These are phyloP conservation scores for Pichia ethanolica DNA, from an alignment of 805 yeast genomes.

Conservation along the genomic window DNA sequence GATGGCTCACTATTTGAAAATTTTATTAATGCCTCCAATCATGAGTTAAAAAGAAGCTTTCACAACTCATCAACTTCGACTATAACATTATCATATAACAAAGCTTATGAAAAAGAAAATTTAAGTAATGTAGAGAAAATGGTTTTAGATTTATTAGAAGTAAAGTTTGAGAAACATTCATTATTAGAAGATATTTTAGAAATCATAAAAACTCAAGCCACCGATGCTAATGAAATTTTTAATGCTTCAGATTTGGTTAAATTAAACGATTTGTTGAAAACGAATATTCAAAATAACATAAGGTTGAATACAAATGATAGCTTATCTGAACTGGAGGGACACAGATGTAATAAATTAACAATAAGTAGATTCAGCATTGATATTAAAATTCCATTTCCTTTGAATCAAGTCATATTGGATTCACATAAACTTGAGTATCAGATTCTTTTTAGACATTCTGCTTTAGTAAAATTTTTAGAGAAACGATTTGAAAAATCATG, in stretches of 20 bases:
- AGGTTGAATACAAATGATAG: conserved; percentile 11
- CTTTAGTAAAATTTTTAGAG: conserved; percentile 56
- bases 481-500: conserved; percentile 58
- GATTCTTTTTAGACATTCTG: conserved; percentile 62
- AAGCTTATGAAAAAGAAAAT: conserved; percentile 12
- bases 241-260: conserved; percentile 37
- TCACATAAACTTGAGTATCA: conserved; percentile 74
- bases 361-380: conserved; percentile 50
- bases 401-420: conserved; percentile 64
- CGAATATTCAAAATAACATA: conserved; percentile 29
- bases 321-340: conserved; percentile 7
- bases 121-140: not conserved
- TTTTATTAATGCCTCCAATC: conserved; percentile 43
- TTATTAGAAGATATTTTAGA: conserved; percentile 32
- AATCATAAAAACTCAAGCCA: conserved; percentile 45
- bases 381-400: conserved; percentile 74
- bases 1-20: conserved; percentile 43
- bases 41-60: conserved; percentile 42
- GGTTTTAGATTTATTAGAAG: not conserved
- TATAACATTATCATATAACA: conserved; percentile 26
- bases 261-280: conserved; percentile 37
- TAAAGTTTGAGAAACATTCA: conserved; percentile 14
- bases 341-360: conserved; percentile 33
- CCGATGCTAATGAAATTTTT: conserved; percentile 46
- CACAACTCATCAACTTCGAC: conserved; percentile 22